These are phyloP conservation scores for Sutorius australiensis DNA, from an alignment of 768 basidiomycete genomes.

Conservation along the genomic window DNA sequence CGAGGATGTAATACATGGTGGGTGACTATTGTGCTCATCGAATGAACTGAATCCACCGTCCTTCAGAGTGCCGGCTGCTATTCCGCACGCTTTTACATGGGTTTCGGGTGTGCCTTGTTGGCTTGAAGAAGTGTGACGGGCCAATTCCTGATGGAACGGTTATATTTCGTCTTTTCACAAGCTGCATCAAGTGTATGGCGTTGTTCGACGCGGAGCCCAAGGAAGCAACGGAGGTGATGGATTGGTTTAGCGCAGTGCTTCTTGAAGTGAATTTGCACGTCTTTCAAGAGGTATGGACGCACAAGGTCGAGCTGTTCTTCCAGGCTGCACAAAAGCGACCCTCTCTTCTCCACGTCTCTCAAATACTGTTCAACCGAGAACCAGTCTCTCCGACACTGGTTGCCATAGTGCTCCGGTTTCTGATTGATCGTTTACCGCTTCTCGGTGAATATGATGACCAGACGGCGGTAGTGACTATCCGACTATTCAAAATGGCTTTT, in stretches of 20 bases:
- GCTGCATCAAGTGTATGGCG: conserved; percentile 78
- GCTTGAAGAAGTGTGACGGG: conserved; percentile 76
- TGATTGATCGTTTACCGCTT: conserved; percentile 75
- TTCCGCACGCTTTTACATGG: conserved; percentile 88
- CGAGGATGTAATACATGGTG: conserved; percentile 79
- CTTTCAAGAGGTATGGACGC: conserved; percentile 95
- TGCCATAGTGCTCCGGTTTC: conserved; percentile 82
- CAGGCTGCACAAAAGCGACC: conserved; percentile 72
- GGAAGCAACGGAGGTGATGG: conserved; percentile 75
- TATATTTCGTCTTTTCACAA: conserved; percentile 83
- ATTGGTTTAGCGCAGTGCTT: conserved; percentile 72
- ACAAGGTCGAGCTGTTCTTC: conserved; percentile 89
- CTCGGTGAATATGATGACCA: conserved; percentile 84
- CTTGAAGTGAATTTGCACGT: conserved; percentile 85
- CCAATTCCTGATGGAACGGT: conserved; percentile 80
- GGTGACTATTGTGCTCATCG: conserved; percentile 18
- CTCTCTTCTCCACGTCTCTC: conserved; percentile 78
- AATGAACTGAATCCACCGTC: conserved; percentile 3
- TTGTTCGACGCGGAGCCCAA: conserved; percentile 73
- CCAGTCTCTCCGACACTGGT: conserved; percentile 74
- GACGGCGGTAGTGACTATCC: conserved; percentile 78
- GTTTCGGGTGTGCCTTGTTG: conserved; percentile 72
- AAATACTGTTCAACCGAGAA: conserved; percentile 77
- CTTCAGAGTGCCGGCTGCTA: conserved; percentile 75
- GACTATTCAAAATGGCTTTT: conserved; percentile 95